Evolutionary conservation across 768 basidiomycete species (phyloP), one percentile per base, ranked within the genome.

Genomic region (Strobilomyces echinocephalus): DNA sequence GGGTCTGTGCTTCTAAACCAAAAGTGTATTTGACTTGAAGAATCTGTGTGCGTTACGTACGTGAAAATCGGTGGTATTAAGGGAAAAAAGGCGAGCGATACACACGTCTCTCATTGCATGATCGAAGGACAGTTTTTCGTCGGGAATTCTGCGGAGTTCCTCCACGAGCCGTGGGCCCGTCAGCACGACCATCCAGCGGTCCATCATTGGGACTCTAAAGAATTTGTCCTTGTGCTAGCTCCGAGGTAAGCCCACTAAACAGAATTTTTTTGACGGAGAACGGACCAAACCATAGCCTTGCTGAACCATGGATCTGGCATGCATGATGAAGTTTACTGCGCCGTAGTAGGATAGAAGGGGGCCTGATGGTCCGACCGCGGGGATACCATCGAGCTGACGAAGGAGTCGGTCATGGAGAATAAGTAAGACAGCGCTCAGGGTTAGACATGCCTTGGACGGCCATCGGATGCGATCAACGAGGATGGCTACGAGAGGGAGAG

Each of bases 111-210:
- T 57, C 38, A 73, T 68, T 5, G 73, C 73, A 18, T 73, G 70
- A 53, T 61, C 55, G 48, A 75, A 70, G 28, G 78, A 79, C 5
- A 80, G 64, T 26, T 71, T 69, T n/a, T 77, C 69, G 45, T 79
- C 78, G 6, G 74, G 69, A n/a, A 75, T 74, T 53, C 66, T 74
- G 21, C 79, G 73, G 16, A 85, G 60, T 39, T 84, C 82, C 7
- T 82, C 77, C 12, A 82, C 64, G 43, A 75, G 66, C 24, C 74
- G 55, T 0, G 69, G 63, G 1, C 78, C 75, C 18, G 70, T 70
- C 20, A 76, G 63, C 8, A 83, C 62, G 20, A 80, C 69, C 14
- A 74, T 53, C 80, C 81, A 82, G 46, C 71, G 65, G 36, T 75
- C 67, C 39, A 77, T 60, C 40, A 67, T 67, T 0, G 79, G 65